A percentile compares a stretch with the other conserved stretches of the same genome.
phyloP scores from a whole-genome alignment of 2,329 filamentous ascomycete genomes.

The Diaporthe vexans region DNA sequence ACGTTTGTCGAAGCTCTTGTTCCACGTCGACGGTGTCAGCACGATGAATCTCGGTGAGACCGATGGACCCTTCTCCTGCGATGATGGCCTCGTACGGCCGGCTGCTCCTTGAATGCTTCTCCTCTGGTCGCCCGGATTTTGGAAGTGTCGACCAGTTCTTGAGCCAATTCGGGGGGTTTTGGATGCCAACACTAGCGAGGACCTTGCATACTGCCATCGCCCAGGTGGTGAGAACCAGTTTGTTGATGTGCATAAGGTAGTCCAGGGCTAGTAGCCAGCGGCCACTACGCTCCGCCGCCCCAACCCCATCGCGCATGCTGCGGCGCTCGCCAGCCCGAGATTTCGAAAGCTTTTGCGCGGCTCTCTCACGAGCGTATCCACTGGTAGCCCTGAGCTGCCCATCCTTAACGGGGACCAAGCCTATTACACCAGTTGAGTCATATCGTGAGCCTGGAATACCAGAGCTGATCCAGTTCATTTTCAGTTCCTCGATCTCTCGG shows the following conservation, averaged over 20 bases:
- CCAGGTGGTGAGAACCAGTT: slow-evolving; percentile 71
- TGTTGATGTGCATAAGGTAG: slow-evolving; percentile 82
- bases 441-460: slow-evolving; percentile 63
- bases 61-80: slow-evolving; percentile 64
- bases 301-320: slow-evolving; percentile 74
- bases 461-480: slow-evolving; percentile 64
- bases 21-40: slow-evolving; percentile 84
- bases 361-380: slow-evolving; percentile 79
- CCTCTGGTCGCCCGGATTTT: slow-evolving; percentile 47
- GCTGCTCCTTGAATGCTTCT: slow-evolving; percentile 40
- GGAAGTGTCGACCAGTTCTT: slow-evolving; percentile 61
- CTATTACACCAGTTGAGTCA: slow-evolving; percentile 67
- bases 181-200: slow-evolving; percentile 72
- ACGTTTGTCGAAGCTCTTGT: slow-evolving; percentile 76
- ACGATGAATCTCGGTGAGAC: slow-evolving; percentile 61
- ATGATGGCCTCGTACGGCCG: slow-evolving; percentile 67
- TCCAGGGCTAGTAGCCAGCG: slow-evolving; percentile 83
- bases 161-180: slow-evolving; percentile 75
- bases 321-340: slow-evolving; percentile 61
- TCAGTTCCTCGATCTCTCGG: slow-evolving; percentile 77
- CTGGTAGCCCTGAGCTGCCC: slow-evolving; percentile 59
- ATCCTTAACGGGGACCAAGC: slow-evolving; percentile 67
- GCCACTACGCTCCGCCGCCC: slow-evolving; percentile 82
- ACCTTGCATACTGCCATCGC: slow-evolving; percentile 67
- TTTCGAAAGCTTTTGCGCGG: slow-evolving; percentile 69